phyloP scores from a whole-genome alignment of 768 basidiomycete species.

The Mrakia blollopis region DNA sequence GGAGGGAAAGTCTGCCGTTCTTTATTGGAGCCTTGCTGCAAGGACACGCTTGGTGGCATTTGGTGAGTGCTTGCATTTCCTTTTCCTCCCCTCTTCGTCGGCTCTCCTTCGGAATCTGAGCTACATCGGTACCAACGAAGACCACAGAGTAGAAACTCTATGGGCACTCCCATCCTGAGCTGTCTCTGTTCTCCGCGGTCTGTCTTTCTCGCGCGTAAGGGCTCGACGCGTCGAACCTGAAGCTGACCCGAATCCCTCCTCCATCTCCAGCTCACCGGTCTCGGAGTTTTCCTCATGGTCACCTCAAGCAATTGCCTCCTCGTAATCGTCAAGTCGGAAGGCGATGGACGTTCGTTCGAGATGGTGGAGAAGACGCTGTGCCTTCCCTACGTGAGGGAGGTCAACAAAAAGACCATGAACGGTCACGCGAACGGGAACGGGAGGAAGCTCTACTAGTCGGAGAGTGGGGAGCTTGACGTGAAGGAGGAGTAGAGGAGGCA shows the following conservation, averaged over 20 bases:
- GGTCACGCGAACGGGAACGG: conserved; percentile 14
- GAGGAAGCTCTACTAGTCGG: not conserved
- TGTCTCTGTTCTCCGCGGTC: too few species aligned
- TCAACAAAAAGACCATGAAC: not conserved
- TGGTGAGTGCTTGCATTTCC: not conserved
- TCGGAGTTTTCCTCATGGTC: conserved; percentile 18
- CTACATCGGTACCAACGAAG: too few species aligned
- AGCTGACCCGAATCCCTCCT: not conserved
- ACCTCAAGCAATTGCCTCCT: conserved; percentile 5
- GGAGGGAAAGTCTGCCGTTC: not conserved
- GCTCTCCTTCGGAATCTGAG: not conserved
- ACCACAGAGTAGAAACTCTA: too few species aligned
- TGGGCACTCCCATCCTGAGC: too few species aligned
- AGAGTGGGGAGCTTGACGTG: not conserved
- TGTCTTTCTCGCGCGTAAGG: too few species aligned
- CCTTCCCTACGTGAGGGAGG: conserved; percentile 1
- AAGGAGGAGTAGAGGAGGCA: too few species aligned
- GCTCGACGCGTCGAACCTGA: too few species aligned
- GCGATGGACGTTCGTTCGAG: not conserved
- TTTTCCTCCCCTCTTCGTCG: not conserved
- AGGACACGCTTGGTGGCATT: conserved; percentile 14
- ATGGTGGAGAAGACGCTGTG: not conserved
- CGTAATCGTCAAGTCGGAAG: conserved; percentile 7
- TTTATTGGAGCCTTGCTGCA: not conserved
- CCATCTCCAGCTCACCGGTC: conserved; percentile 10